Conservation (phyloP, 148 eudicot species). For the Fagopyrum homotropicum region DNA sequence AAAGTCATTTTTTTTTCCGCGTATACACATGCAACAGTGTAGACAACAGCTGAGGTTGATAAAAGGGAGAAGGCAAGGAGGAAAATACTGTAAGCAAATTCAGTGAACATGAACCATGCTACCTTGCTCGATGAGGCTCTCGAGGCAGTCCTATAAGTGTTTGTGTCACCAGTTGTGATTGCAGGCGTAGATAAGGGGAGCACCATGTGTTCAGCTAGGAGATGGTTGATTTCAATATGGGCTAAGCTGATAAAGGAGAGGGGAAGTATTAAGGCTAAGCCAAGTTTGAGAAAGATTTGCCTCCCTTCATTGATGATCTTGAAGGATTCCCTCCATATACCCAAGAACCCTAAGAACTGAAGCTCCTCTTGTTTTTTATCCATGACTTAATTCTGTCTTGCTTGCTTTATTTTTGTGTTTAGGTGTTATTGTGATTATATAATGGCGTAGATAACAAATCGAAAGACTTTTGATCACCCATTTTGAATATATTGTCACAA, state of each 20-base stretch:
- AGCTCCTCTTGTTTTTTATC: constrained; percentile 12
- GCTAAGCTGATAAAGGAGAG: constrained; percentile 11
- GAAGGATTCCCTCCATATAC: constrained; percentile 10
- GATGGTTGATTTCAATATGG: constrained; percentile 1
- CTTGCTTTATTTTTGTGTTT: neutral
- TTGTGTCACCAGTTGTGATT: too few relatives aligned
- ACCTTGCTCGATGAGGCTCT: neutral
- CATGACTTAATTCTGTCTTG: constrained; percentile 1
- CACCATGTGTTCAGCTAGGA: neutral
- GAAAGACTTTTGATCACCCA: neutral
- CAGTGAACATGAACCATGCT: constrained; percentile 12
- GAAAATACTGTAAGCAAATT: constrained; percentile 18
- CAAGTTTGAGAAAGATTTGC: constrained; percentile 4
- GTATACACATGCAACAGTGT: constrained; percentile 37
- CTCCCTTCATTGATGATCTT: neutral
- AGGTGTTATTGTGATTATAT: neutral
- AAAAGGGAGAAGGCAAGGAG: constrained; percentile 29
- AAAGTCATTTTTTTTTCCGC: constrained; percentile 26
- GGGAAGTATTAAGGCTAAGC: neutral
- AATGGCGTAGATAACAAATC: neutral
- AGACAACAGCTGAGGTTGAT: constrained; percentile 37
- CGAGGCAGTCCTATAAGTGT: too few relatives aligned
- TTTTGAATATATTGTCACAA: constrained; percentile 36
- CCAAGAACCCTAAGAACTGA: constrained; percentile 12
- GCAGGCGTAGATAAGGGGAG: too few relatives aligned